A percentile compares a stretch with the other conserved stretches of the same genome.
phyloP scores from a whole-genome alignment of 2,329 filamentous ascomycete genomes.

The Aspergillus costaricaensis region DNA sequence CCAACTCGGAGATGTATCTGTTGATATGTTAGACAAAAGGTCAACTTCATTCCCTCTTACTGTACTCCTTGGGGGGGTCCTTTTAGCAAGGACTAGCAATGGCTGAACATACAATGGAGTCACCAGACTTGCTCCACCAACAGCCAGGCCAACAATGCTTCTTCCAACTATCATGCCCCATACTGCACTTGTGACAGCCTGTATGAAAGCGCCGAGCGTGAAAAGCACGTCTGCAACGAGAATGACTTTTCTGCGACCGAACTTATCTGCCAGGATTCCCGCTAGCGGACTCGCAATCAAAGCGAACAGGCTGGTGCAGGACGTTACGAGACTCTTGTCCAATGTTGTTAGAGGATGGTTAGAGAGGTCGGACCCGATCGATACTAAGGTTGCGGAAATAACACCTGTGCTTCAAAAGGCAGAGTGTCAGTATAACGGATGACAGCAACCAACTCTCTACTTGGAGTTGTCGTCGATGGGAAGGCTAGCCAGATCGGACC shows the following conservation, averaged over 20 bases:
- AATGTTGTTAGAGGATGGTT: conserved; percentile 52
- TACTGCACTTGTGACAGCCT: conserved; percentile 45
- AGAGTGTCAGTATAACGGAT: conserved; percentile 18
- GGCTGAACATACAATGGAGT: conserved; percentile 64
- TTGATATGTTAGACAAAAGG: conserved; percentile 8
- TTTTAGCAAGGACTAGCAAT: background rate
- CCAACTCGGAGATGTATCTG: conserved; percentile 80
- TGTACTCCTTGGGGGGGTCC: background rate
- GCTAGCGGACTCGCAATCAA: conserved; percentile 58
- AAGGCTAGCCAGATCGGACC: conserved; percentile 8
- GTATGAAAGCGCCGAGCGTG: conserved; percentile 46
- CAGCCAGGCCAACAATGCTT: conserved; percentile 50
- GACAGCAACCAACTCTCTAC: background rate
- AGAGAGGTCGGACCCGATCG: conserved; percentile 56
- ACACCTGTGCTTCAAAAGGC: conserved; percentile 55
- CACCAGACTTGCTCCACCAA: conserved; percentile 66
- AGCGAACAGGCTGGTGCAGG: conserved; percentile 59
- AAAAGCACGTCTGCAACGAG: conserved; percentile 50
- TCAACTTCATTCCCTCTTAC: background rate
- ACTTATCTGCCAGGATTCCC: conserved; percentile 53
- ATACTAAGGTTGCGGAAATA: conserved; percentile 62
- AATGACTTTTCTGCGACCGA: conserved; percentile 52
- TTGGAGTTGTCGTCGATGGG: background rate
- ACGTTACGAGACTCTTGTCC: conserved; percentile 62
- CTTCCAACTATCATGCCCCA: conserved; percentile 50